These are phyloP conservation scores for Tephrocybe sp. DNA, from an alignment of 768 basidiomycete genomes.

Conservation along the genomic window DNA sequence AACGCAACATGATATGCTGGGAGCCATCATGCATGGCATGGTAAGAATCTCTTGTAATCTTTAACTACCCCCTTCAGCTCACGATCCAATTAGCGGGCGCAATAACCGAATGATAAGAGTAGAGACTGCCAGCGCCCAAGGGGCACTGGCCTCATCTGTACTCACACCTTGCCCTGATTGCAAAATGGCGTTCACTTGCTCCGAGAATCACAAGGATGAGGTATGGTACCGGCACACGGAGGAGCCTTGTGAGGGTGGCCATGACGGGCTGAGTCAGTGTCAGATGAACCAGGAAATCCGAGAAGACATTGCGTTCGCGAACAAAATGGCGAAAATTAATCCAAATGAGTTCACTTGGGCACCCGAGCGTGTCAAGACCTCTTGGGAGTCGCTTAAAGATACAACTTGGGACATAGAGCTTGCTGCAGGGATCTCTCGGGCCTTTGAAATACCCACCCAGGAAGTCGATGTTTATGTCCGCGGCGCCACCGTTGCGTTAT, in stretches of 20 bases:
- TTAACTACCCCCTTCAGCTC: neutral
- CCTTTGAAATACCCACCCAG: neutral
- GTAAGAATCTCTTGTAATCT: constrained; percentile 8
- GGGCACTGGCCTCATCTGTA: neutral
- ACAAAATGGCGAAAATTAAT: neutral
- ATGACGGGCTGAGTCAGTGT: constrained; percentile 23
- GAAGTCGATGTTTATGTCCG: constrained; percentile 20
- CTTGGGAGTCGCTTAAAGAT: constrained; percentile 25
- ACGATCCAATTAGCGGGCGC: constrained; percentile 17
- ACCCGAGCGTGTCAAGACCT: constrained; percentile 23
- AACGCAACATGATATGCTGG: constrained; percentile 17
- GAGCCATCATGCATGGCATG: constrained; percentile 25
- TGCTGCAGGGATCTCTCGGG: constrained; percentile 11
- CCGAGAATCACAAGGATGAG: constrained; percentile 20
- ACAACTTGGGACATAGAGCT: constrained; percentile 27
- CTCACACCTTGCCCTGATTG: constrained; percentile 23
- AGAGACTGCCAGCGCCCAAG: constrained; percentile 2
- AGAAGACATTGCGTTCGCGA: constrained; percentile 14
- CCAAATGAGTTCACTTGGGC: constrained; percentile 23
- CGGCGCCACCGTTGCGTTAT: constrained; percentile 21
- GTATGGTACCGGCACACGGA: constrained; percentile 15
- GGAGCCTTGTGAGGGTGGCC: constrained; percentile 20
- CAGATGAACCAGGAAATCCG: constrained; percentile 22
- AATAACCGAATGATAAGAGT: constrained; percentile 24
- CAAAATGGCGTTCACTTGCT: constrained; percentile 25